phyloP scores from a whole-genome alignment of 208 protist species.

The Trypanosoma caninum region DNA sequence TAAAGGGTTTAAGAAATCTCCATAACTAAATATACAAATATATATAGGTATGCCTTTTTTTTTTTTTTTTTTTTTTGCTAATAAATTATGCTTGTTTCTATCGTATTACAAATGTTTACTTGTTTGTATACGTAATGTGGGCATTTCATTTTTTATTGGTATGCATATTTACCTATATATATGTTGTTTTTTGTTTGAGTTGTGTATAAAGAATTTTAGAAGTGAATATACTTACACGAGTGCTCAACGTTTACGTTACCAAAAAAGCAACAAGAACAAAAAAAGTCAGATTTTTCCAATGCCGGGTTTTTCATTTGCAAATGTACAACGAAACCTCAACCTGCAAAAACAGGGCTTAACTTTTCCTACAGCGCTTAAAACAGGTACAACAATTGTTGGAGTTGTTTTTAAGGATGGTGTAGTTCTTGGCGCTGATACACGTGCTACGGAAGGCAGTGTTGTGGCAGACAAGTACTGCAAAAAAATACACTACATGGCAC shows the following conservation, averaged over 20 bases:
- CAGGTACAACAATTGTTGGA: slow-evolving; percentile 99
- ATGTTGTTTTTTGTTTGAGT: not conserved
- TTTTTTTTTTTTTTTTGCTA: not conserved
- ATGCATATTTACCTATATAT: not conserved
- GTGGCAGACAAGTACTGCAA: slow-evolving; percentile 99
- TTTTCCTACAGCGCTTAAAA: slow-evolving; percentile 94
- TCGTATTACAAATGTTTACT: no score
- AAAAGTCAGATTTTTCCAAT: slow-evolving; percentile 27
- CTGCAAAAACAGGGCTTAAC: slow-evolving; percentile 67
- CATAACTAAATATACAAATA: slow-evolving; percentile 11
- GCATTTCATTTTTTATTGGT: not conserved
- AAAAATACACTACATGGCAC: slow-evolving; percentile 99
- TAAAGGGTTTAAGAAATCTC: slow-evolving; percentile 86
- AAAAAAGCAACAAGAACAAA: not conserved
- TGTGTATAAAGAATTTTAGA: no score
- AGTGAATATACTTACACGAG: no score
- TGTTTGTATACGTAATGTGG: no score
- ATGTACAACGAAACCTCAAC: slow-evolving; percentile 89
- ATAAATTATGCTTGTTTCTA: no score
- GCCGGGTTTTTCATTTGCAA: slow-evolving; percentile 94
- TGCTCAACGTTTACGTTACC: no score
- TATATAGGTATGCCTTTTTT: not conserved
- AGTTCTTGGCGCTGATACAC: slow-evolving; percentile 99
- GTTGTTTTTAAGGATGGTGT: slow-evolving; percentile 99
- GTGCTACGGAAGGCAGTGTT: slow-evolving; percentile 98